A percentile compares a stretch with the other conserved stretches of the same genome.
Conservation (phyloP, 768 basidiomycete genomes). For the Porpolomopsis calyptriformis region DNA sequence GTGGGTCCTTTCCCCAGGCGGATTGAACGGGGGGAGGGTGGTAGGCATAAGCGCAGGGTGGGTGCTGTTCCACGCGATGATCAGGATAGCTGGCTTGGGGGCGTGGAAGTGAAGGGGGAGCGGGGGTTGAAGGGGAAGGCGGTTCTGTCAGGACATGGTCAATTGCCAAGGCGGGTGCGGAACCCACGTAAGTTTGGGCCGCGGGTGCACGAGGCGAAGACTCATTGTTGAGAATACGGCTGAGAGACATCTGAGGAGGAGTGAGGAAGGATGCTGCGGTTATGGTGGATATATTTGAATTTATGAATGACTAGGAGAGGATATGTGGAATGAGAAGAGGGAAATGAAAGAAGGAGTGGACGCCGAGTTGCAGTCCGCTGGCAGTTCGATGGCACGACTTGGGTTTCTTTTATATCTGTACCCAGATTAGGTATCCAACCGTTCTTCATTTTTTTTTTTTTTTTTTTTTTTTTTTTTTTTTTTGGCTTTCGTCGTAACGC, state of each 20-base stretch:
- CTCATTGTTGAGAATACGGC: constrained; percentile 71
- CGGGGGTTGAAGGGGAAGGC: constrained; percentile 14
- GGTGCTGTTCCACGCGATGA: constrained; percentile 12
- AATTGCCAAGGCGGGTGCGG: constrained; percentile 19
- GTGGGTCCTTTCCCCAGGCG: constrained; percentile 24
- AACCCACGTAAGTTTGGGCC: constrained; percentile 19
- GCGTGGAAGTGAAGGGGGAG: constrained; percentile 17
- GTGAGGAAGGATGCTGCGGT: not conserved
- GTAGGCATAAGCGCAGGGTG: constrained; percentile 24
- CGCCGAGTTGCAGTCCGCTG: not conserved
- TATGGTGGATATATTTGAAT: not conserved
- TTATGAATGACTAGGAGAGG: not conserved
- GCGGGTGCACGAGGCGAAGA: constrained; percentile 31
- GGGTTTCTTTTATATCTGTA: not conserved
- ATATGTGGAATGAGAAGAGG: not conserved
- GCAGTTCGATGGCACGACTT: not conserved
- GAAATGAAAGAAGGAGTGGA: constrained; percentile 10
- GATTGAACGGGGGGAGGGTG: constrained; percentile 31
- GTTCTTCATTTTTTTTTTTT: not conserved
- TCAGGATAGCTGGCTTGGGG: constrained; percentile 11
- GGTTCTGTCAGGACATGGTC: constrained; percentile 12
- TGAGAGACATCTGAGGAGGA: constrained; percentile 53
- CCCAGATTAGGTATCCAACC: not conserved
- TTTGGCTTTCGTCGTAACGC: too few relatives aligned
- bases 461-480: not conserved